phyloP scores from a whole-genome alignment of 2,329 filamentous ascomycete genomes.

The Arachnomyces sp. region DNA sequence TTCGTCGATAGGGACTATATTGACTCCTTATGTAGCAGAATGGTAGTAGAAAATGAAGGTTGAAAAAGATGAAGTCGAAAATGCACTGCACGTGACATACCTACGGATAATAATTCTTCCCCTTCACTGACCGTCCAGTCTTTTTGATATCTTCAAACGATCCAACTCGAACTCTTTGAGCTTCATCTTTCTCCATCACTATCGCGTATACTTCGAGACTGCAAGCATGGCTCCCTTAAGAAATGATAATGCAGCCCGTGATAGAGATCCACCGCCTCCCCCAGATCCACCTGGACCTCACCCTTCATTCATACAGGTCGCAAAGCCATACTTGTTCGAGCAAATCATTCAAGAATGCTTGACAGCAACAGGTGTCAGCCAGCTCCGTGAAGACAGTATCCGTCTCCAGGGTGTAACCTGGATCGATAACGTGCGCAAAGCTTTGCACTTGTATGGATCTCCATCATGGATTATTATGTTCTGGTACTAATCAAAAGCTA shows the following conservation, averaged over 20 bases:
- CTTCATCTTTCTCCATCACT: too few species aligned
- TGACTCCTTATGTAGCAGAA: too few species aligned
- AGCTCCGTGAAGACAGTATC: conserved; percentile 69
- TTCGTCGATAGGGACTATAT: too few species aligned
- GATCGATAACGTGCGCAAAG: conserved; percentile 75
- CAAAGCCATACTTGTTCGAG: conserved; percentile 73
- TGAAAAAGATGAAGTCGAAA: too few species aligned
- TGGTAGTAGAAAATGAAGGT: too few species aligned
- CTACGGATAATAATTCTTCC: too few species aligned
- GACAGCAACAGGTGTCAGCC: conserved; percentile 59
- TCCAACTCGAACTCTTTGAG: too few species aligned
- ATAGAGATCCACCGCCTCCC: background rate
- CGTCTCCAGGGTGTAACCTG: conserved; percentile 79
- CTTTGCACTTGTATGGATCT: conserved; percentile 62
- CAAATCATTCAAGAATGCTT: conserved; percentile 68
- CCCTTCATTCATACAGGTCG: conserved; percentile 56
- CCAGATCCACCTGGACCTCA: conserved; percentile 42
- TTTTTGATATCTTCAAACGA: too few species aligned
- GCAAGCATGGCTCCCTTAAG: background rate
- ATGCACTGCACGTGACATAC: too few species aligned
- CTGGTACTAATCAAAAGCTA: conserved; percentile 26
- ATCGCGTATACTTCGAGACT: background rate
- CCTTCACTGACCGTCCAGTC: too few species aligned
- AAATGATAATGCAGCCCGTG: background rate
- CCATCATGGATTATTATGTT: conserved; percentile 4